These are phyloP conservation scores for Hansenula lynferdii DNA, from an alignment of 1,139 yeast species.

Conservation along the genomic window DNA sequence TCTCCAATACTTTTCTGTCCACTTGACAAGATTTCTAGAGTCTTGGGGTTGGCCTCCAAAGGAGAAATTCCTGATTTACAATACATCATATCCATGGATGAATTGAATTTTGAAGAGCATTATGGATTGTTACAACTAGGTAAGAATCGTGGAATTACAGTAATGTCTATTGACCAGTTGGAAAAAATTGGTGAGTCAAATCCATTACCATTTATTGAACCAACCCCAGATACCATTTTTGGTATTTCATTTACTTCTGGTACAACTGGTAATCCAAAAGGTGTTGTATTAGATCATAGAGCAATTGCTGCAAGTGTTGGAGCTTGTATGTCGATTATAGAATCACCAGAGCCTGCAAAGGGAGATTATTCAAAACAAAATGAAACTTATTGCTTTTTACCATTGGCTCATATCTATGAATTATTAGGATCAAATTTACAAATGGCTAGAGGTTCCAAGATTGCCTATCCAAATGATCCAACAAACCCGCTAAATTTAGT, in stretches of 20 bases:
- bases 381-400: conserved; percentile 41
- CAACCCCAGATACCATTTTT: conserved; percentile 48
- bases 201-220: conserved; percentile 42
- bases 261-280: conserved; percentile 73
- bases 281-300: conserved; percentile 58
- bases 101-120: conserved; percentile 33
- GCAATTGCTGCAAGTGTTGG: conserved; percentile 45
- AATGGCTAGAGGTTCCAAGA: conserved; percentile 29
- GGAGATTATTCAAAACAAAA: background rate
- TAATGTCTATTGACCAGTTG: conserved; percentile 48
- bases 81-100: conserved; percentile 49
- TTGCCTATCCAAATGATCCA: conserved; percentile 44
- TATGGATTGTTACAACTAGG: conserved; percentile 26
- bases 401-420: conserved; percentile 71
- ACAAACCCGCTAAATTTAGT: conserved; percentile 39
- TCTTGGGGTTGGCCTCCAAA: background rate
- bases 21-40: conserved; percentile 23
- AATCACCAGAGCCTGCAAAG: conserved; percentile 12
- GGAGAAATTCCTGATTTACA: conserved; percentile 27
- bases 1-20: conserved; percentile 49
- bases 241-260: conserved; percentile 79
- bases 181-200: conserved; percentile 47
- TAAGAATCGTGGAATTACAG: conserved; percentile 25
- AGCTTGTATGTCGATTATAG: conserved; percentile 25
- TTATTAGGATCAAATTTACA: conserved; percentile 27